Evolutionary conservation across 495 filamentous ascomycete species (phyloP), one percentile per base, ranked within the genome.

Genomic region (Xylaria sp.): DNA sequence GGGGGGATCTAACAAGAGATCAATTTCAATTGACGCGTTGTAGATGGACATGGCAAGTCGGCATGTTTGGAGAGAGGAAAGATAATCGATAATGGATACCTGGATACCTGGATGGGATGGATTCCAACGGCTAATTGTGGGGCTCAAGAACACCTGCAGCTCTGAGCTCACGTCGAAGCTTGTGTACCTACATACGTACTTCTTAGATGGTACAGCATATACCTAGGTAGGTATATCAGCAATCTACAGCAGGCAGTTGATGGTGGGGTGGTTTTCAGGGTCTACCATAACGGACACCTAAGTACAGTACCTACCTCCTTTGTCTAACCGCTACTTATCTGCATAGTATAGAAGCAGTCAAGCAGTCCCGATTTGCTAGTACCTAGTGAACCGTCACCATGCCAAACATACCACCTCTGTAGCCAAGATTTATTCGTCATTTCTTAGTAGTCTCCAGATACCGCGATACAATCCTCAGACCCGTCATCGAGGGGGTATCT

Each of bases 61-160:
- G n/a, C 52, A 52, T 50, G 37, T 37, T 52, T 50, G 62, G 43
- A n/a, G 43, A 43, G 5, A 43, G 35, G 29, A 6, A 44, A 64
- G 46, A 40, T 37, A n/a, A 66, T 50, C n/a, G 44, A 9, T n/a
- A n/a, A n/a, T n/a, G n/a, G n/a, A n/a, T n/a, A n/a, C n/a, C n/a
- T n/a, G n/a, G n/a, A n/a, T 62, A 50, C 19, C 41, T 31, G 31
- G 57, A 53, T 53, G 29, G 44, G 44, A 58, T 52, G 44, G 44
- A 58, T 52, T 62, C 67, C 31, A 29, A 69, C 67, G 67, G 67
- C 31, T 69, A 69, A 69, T 40, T 61, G 57, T 69, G 67, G 67
- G 57, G 24, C 43, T 41, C 7, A 5, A 11, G 35, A 14, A 11
- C 40, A 14, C 35, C 35, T 37, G 37, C 24, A 58, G 50, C 37